Conservation (phyloP, 129 eudicot genomes). For the Tanacetum coccineum region DNA sequence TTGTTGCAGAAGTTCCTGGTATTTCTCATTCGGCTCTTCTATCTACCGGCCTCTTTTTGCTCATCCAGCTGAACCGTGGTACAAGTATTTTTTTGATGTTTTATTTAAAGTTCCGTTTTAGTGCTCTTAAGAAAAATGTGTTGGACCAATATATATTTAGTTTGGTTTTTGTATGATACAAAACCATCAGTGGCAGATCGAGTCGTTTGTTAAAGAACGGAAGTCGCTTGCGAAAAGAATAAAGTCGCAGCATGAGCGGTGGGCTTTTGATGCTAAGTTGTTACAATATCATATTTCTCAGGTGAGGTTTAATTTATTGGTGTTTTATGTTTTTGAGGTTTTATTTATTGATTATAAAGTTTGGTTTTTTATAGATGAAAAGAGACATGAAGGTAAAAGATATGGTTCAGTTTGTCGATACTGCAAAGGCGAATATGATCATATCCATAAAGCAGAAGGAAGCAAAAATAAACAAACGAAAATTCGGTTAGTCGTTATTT, state of each 20-base stretch:
- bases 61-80: too few relatives aligned
- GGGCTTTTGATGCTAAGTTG: slow-evolving; percentile 39
- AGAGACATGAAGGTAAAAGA: slow-evolving; percentile 33
- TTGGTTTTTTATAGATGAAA: slow-evolving; percentile 37
- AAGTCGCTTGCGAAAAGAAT: slow-evolving; percentile 42
- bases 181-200: slow-evolving; percentile 41
- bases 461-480: slow-evolving; percentile 35
- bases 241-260: slow-evolving; percentile 32
- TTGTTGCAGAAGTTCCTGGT: too few relatives aligned
- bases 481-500: slow-evolving; percentile 44
- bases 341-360: background rate
- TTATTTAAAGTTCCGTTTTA: too few relatives aligned
- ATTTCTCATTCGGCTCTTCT: too few relatives aligned
- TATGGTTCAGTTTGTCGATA: slow-evolving; percentile 34
- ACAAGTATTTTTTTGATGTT: too few relatives aligned
- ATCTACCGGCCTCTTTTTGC: too few relatives aligned
- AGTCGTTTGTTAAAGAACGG: slow-evolving; percentile 36
- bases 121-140: too few relatives aligned
- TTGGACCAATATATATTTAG: too few relatives aligned
- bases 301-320: slow-evolving; percentile 28
- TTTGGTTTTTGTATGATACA: too few relatives aligned
- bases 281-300: slow-evolving; percentile 37
- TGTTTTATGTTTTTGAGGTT: background rate
- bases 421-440: slow-evolving; percentile 46
- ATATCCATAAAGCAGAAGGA: slow-evolving; percentile 53